phyloP scores from a whole-genome alignment of 1,284 basidiomycete species.

The Leccinum griseonigrum region DNA sequence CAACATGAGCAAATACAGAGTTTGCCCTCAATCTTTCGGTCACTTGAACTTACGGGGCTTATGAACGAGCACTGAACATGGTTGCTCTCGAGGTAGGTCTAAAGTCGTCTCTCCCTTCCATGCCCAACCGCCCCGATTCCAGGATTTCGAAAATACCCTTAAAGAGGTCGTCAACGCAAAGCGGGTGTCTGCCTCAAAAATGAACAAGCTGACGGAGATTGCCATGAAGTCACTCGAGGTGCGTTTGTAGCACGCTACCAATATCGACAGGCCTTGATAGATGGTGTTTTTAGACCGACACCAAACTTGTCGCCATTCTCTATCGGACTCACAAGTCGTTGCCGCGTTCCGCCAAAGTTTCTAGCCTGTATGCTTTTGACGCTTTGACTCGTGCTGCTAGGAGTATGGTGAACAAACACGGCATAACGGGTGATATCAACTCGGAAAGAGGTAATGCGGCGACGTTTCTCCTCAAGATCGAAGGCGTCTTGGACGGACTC shows the following conservation, averaged over 20 bases:
- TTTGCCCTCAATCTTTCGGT: neutral
- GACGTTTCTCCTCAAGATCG: constrained; percentile 82
- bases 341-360: constrained; percentile 64
- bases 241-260: constrained; percentile 32
- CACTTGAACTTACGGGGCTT: constrained; percentile 4
- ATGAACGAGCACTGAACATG: constrained; percentile 27
- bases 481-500: constrained; percentile 81
- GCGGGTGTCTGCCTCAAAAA: constrained; percentile 81
- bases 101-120: neutral
- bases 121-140: constrained; percentile 10
- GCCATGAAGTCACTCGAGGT: constrained; percentile 76
- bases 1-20: constrained; percentile 29
- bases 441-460: constrained; percentile 68
- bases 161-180: constrained; percentile 79
- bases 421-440: constrained; percentile 52
- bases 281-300: constrained; percentile 59
- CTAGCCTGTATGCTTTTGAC: constrained; percentile 88
- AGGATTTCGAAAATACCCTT: constrained; percentile 79
- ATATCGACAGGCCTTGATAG: constrained; percentile 5
- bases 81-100: constrained; percentile 25
- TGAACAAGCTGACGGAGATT: constrained; percentile 70
- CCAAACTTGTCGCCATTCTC: constrained; percentile 79
- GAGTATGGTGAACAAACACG: constrained; percentile 62
- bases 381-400: constrained; percentile 84
- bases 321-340: constrained; percentile 84